Evolutionary conservation across 2,329 filamentous ascomycete genomes (phyloP), one percentile per base, ranked within the genome.

Genomic region (Ophiocordyceps unilateralis): DNA sequence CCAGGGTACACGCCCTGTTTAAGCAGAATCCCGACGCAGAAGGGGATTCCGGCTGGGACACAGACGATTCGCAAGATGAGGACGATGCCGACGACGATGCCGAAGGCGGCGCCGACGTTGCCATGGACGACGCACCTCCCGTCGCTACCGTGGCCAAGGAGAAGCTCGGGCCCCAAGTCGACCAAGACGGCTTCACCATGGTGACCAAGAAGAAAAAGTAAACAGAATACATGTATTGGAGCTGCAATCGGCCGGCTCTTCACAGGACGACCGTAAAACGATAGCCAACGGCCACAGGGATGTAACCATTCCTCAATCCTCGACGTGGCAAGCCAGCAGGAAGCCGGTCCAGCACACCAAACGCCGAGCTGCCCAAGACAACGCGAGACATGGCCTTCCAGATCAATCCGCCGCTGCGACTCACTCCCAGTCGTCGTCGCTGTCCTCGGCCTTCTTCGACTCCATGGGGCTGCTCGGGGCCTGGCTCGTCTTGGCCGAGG

Each of bases 121-220:
- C 80, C 41, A 83, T 84, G 78, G 72, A 66, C 36, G 81, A 86
- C 47, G 82, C 81, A 30, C 77, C 81, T 8, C 61, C 70, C 39
- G 59, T 82, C 48, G 72, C 78, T 36, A 56, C 67, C 34, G 66
- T 57, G 39, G 65, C 67, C 14, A 78, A 69, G 57, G 76, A 83
- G 59, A 83, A 78, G 62, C 59, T 67, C 15, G 70, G 74, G 55
- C 81, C 83, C 0, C 76, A 85, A 58, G 68, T 88, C 39, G 83
- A 89, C 58, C 82, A 87, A 50, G 83, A 89, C 55, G 83, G 83
- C 5, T 89, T 89, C 58, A 84, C 78, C 15, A 84, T 73, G 60
- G 82, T 87, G 49, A 72, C 77, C 44, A 70, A 74, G 53, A 83
- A 77, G 65, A 83, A 76, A 69, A 72, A 68, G 65, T 70, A 59